Evolutionary conservation across 768 basidiomycete genomes (phyloP).

Genomic region (Mrakia frigida): DNA sequence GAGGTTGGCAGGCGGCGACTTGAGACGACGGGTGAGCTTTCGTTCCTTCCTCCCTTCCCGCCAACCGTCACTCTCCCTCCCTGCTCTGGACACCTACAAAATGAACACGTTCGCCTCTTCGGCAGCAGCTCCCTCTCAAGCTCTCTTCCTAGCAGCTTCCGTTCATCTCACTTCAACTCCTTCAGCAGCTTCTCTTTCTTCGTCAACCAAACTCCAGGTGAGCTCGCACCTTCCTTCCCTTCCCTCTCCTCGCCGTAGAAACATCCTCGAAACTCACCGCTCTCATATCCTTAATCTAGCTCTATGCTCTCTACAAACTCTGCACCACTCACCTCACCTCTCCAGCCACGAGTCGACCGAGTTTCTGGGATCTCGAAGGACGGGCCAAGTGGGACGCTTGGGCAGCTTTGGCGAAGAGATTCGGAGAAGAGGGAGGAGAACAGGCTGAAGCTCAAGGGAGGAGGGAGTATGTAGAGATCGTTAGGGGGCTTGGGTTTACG

Average conservation of each 20-base stretch:
- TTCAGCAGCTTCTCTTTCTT: constrained; percentile 2
- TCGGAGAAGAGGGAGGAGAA: neutral
- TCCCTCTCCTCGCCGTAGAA: neutral
- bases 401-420: neutral
- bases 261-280: neutral
- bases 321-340: neutral
- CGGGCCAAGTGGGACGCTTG: constrained; percentile 22
- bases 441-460: neutral
- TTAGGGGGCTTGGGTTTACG: neutral
- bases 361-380: constrained; percentile 15
- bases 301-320: constrained; percentile 17
- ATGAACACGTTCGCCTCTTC: too few species aligned
- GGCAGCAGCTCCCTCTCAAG: constrained; percentile 14
- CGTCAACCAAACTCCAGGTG: neutral
- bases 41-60: neutral
- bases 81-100: too few species aligned
- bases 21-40: too few species aligned
- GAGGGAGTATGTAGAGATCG: constrained; percentile 7
- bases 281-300: neutral
- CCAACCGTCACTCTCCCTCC: too few species aligned
- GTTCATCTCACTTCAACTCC: neutral
- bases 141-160: constrained; percentile 11
- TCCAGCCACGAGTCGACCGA: neutral
- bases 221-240: neutral
- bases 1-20: too few species aligned